These are phyloP conservation scores for Mortierella sp. DNA, from an alignment of 371 early-diverging fungal genomes.

Conservation along the genomic window DNA sequence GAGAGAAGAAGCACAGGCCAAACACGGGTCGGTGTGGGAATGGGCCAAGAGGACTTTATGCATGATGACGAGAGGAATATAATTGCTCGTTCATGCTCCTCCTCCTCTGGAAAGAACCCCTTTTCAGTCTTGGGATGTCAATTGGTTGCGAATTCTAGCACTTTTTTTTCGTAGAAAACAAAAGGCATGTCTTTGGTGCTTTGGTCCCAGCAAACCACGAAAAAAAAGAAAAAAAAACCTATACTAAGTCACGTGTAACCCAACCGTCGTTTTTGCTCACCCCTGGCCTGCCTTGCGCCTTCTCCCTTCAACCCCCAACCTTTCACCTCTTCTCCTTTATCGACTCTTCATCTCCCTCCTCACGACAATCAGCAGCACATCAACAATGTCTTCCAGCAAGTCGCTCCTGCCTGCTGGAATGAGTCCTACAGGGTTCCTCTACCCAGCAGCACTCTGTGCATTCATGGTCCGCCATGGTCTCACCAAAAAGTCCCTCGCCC, in stretches of 20 bases:
- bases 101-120: not conserved
- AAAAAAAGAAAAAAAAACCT: too few relatives aligned
- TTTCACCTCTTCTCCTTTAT: not conserved
- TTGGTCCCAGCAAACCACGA: too few relatives aligned
- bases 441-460: constrained; percentile 61
- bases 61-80: not conserved
- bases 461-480: constrained; percentile 68
- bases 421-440: constrained; percentile 24
- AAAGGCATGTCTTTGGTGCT: too few relatives aligned
- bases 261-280: not conserved
- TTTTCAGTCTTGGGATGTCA: not conserved
- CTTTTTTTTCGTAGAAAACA: too few relatives aligned
- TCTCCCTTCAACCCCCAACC: not conserved
- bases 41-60: not conserved
- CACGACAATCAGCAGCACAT: not conserved
- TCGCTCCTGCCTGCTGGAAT: constrained; percentile 32
- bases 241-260: too few relatives aligned
- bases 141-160: not conserved
- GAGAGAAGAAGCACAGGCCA: not conserved
- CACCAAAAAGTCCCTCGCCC: constrained; percentile 76
- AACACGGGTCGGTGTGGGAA: not conserved
- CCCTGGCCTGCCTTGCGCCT: not conserved
- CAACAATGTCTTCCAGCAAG: constrained; percentile 17
- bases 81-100: not conserved
- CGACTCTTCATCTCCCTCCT: not conserved